Base-by-base conservation (phyloP, 768 basidiomycete species). In the Candolleomyces efflorescens region DNA sequence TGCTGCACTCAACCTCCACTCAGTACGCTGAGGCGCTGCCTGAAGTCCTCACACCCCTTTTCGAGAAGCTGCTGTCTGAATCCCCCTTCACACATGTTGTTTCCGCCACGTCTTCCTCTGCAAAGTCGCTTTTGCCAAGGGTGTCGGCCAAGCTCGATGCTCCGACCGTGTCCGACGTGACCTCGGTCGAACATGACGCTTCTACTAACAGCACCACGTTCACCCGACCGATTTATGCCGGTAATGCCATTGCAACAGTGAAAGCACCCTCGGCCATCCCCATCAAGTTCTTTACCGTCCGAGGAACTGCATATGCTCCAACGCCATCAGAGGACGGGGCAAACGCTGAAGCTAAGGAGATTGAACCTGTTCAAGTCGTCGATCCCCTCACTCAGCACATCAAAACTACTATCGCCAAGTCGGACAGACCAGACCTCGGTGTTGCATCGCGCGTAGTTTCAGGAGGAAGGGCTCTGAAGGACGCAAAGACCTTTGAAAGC, bases 211-310 rank as follows among this genome's bases (percentile, higher is more conserved):
- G 78, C 64, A 93, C 92, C 39, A 92, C 86, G 1, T 98, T 95
- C 70, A 86, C 90, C 4, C 90, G 96, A 23, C 94, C 93, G 24
- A 97, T 98, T 65, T 98, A 99, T 65, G 97, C 97, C 22, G 97
- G 97, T 50, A 98, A 98, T 67, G 97, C 97, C 46, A 93, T 98
- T 56, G 83, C 94, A 23, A 96, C 94, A 44, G 87, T 99, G 63
- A 86, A 87, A 59, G 90, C 90, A 0, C 76, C 86, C 0, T 82
- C 84, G n/a, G 81, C 82, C 53, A 80, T 97, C 65, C 81, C 83
- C 27, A 73, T 94, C 75, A 98, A 98, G 71, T 85, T 99, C 71
- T 93, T 98, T 74, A 97, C 96, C 41, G 92, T 98, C 22, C 86
- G 97, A 61, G 84, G 88, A 15, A 96, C 94, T 1, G 92, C 94